These are phyloP conservation scores for Pedinophyceae sp. DNA, from an alignment of 139 green algal genomes.

Conservation along the genomic window DNA sequence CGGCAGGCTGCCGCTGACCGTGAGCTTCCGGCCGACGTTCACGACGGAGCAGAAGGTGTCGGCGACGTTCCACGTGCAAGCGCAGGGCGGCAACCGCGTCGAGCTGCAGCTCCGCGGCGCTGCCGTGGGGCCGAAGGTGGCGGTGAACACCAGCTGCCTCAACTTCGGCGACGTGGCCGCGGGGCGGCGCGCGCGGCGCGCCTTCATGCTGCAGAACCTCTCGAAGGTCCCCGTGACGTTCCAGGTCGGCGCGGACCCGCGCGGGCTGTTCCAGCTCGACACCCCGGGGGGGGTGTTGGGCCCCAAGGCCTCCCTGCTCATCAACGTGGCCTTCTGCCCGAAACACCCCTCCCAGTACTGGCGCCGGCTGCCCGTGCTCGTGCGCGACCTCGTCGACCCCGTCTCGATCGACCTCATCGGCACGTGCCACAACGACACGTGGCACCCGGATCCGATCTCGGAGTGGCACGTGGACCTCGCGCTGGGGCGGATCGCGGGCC, in stretches of 20 bases:
- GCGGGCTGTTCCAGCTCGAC: background rate
- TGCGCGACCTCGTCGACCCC: background rate
- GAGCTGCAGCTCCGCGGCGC: background rate
- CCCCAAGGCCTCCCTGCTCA: background rate
- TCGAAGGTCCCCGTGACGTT: background rate
- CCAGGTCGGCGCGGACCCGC: slow-evolving; percentile 1
- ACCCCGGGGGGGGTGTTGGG: background rate
- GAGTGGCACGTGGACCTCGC: background rate
- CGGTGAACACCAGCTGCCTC: background rate
- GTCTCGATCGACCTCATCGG: slow-evolving; percentile 5
- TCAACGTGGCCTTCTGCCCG: slow-evolving; percentile 2
- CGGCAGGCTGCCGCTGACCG: background rate
- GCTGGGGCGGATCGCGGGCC: background rate
- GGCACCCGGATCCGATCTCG: background rate
- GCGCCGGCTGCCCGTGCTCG: background rate
- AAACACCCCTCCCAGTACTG: slow-evolving; percentile 1
- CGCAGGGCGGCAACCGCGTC: background rate
- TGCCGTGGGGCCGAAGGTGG: background rate
- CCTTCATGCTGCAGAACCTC: slow-evolving; percentile 1
- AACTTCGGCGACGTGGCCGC: background rate
- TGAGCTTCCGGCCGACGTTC: no score
- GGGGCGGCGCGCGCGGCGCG: background rate
- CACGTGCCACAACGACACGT: slow-evolving; percentile 1
- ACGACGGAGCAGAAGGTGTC: no score
- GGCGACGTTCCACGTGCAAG: no score